Base-by-base conservation (phyloP, 2,329 filamentous ascomycete species). In the Fusarium brachygibbosum region DNA sequence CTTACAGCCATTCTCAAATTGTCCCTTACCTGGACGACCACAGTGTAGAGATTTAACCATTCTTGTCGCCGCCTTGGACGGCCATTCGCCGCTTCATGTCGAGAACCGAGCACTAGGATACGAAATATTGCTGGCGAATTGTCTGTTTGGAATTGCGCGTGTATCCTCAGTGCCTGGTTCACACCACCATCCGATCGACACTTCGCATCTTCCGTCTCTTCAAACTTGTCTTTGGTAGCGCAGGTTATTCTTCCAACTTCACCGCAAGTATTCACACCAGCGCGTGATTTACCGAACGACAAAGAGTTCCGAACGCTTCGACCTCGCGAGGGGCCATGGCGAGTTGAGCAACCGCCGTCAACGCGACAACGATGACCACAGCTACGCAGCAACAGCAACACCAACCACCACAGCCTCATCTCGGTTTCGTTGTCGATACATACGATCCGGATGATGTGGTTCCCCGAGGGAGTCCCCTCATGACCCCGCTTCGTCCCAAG, bases 371-470 rank as follows among this genome's bases (percentile, higher is more conserved):
- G 63, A 75, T 75, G 73, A 75, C 73, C 65, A 80, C 80, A 74
- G 76, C 77, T 70, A 76, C 79, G 63, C 74, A 72, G 45, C 72
- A 73, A 66, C 75, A 77, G 58, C 75, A 75, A 71, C 69, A 74
- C 63, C 74, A 77, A 71, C 77, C 77, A 64, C 41, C 70, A 42
- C 73, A 66, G 21, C 48, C 63, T 31, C 67, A 68, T 49, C 74
- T 72, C 65, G 59, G 69, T 56, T 72, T 69, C 63, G 48, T 63
- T 63, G 73, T 64, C 76, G 80, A 82, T 53, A 76, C 78, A 53
- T 84, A 81, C 74, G 81, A 84, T 68, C 77, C 81, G 68, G 82
- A 84, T 79, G 82, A 83, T 66, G 79, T 79, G 64, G 68, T 79
- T 38, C 77, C 78, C 48, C 77, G 72, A 69, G 78, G 79, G 69